phyloP scores from a whole-genome alignment of 148 eudicot genomes.

The Hydrangea macrophylla region DNA sequence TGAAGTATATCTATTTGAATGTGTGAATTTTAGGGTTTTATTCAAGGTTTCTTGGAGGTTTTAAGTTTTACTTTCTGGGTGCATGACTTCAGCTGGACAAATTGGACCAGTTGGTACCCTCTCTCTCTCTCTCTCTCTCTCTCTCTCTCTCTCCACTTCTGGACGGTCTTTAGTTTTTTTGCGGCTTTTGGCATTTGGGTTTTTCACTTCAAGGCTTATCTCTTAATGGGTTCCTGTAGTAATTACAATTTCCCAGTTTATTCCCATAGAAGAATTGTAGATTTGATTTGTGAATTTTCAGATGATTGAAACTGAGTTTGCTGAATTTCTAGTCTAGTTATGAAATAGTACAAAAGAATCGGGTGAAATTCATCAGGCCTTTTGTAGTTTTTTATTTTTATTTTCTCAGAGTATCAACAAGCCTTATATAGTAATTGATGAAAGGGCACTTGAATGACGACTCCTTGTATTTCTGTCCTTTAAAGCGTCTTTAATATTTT shows the following conservation, averaged over 20 bases:
- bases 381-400: too few species aligned
- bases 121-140: neutral
- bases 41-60: constrained; percentile 10
- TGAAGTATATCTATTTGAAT: neutral
- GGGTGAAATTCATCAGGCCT: too few species aligned
- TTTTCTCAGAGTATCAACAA: too few species aligned
- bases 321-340: too few species aligned
- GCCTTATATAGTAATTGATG: too few species aligned
- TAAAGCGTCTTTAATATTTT: too few species aligned
- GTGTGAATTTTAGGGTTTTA: constrained; percentile 15
- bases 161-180: neutral
- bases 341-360: too few species aligned
- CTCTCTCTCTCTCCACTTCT: too few species aligned
- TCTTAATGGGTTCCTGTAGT: neutral
- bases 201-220: neutral
- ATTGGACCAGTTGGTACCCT: neutral
- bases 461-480: too few species aligned
- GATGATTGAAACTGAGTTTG: too few species aligned
- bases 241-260: neutral
- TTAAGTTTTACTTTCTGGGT: constrained; percentile 2
- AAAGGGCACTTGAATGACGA: too few species aligned
- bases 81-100: neutral
- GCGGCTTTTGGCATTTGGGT: neutral
- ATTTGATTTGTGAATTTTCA: neutral
- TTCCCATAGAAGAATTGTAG: neutral